Evolutionary conservation across 2,329 filamentous ascomycete species (phyloP).

Genomic region (Fusarium sp.): DNA sequence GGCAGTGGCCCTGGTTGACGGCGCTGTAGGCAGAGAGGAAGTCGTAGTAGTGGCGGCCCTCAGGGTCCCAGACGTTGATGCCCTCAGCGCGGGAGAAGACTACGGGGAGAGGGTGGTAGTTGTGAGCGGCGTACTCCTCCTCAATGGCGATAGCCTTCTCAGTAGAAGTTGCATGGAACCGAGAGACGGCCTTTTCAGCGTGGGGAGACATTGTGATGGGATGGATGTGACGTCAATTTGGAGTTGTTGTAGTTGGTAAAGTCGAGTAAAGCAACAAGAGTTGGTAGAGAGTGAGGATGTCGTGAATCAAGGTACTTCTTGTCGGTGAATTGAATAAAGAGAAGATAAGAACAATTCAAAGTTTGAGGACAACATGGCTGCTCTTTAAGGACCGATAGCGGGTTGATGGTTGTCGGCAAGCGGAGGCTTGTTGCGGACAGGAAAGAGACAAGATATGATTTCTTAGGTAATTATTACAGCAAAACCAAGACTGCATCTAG

Average conservation of each 20-base stretch:
- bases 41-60: constrained; percentile 94
- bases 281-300: background rate
- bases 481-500: constrained; percentile 16
- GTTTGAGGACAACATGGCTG: constrained; percentile 9
- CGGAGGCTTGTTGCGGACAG: constrained; percentile 23
- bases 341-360: background rate
- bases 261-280: background rate
- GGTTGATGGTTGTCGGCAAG: constrained; percentile 15
- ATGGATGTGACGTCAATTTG: background rate
- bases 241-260: constrained; percentile 1
- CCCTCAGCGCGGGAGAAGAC: constrained; percentile 89
- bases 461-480: constrained; percentile 43
- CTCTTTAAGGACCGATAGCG: constrained; percentile 35
- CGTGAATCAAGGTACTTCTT: background rate
- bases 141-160: constrained; percentile 81
- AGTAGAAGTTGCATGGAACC: constrained; percentile 80
- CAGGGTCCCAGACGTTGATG: constrained; percentile 94
- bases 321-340: constrained; percentile 3
- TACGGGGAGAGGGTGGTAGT: constrained; percentile 96
- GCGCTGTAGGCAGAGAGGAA: constrained; percentile 87
- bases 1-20: constrained; percentile 42
- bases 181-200: constrained; percentile 55
- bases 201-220: constrained; percentile 63
- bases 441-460: background rate
- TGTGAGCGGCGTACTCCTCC: constrained; percentile 89